A percentile compares a stretch with the other conserved stretches of the same genome.
phyloP scores from a whole-genome alignment of 345 rosid genomes.

The Microcos paniculata region DNA sequence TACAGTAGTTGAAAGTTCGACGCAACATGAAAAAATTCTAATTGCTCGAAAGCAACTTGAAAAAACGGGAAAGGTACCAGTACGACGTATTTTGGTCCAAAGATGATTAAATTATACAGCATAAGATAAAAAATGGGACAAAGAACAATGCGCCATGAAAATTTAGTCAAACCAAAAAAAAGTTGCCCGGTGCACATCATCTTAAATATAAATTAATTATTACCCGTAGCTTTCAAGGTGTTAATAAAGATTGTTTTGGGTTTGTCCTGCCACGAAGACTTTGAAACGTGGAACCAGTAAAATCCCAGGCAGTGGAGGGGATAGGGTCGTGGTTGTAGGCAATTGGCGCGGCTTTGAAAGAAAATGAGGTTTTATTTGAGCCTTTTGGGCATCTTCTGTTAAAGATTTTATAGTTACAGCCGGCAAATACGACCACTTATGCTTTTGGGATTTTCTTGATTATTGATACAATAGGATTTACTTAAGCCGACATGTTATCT shows the following conservation, averaged over 20 bases:
- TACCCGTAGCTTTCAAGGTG: not conserved
- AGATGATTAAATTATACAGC: not conserved
- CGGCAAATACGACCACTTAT: not conserved
- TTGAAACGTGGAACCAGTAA: not conserved
- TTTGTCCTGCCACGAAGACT: not conserved
- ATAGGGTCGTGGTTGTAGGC: not conserved
- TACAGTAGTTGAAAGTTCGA: not conserved
- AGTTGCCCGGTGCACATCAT: not conserved
- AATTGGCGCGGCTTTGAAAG: not conserved
- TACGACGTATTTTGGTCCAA: not conserved
- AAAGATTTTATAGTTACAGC: not conserved
- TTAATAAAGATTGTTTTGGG: not conserved
- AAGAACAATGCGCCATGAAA: no score
- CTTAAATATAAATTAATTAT: not conserved
- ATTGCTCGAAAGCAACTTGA: not conserved
- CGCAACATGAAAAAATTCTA: not conserved
- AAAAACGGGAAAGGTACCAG: not conserved
- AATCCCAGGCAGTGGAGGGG: no score
- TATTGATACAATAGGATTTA: not conserved
- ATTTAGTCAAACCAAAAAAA: not conserved
- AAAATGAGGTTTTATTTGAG: not conserved
- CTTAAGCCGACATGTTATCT: not conserved
- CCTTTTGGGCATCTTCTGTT: not conserved
- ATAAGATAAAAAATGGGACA: not conserved
- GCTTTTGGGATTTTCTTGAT: not conserved